Conservation (phyloP, 2,329 filamentous ascomycete genomes). For the Akanthomyces lecanii region DNA sequence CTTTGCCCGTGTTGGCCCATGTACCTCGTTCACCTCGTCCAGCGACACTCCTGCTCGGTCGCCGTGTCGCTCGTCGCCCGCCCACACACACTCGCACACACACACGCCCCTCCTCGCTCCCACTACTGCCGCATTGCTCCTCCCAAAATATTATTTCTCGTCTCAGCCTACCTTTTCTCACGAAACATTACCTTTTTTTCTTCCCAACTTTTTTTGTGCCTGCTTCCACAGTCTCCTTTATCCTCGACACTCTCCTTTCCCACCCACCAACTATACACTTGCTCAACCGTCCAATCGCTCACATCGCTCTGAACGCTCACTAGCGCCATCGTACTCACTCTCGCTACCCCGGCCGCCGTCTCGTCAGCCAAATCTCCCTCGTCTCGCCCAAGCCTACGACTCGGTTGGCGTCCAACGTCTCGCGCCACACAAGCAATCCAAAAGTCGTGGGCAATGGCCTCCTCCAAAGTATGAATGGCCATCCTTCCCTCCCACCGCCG, state of each 20-base stretch:
- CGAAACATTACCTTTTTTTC: conserved; percentile 16
- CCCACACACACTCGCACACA: conserved; percentile 15
- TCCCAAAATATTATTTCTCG: conserved; percentile 41
- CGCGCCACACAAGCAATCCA: conserved; percentile 30
- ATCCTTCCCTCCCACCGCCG: conserved; percentile 13
- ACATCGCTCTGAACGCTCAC: conserved; percentile 4
- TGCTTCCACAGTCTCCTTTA: conserved; percentile 9
- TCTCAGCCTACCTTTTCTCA: conserved; percentile 24
- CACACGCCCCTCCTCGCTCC: conserved; percentile 21
- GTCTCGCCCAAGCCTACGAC: background rate
- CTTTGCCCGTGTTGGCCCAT: background rate
- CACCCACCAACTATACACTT: background rate
- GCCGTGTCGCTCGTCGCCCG: conserved; percentile 20
- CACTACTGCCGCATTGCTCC: conserved; percentile 25
- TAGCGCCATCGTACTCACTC: conserved; percentile 12
- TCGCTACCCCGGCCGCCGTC: conserved; percentile 1
- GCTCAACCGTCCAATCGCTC: conserved; percentile 7
- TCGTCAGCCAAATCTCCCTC: conserved; percentile 11
- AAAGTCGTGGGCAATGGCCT: conserved; percentile 51
- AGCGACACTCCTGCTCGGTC: conserved; percentile 15
- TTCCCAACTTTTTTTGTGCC: conserved; percentile 11
- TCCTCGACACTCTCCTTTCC: conserved; percentile 1
- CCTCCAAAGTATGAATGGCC: conserved; percentile 52
- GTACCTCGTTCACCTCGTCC: conserved; percentile 3
- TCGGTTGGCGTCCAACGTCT: conserved; percentile 25